These are phyloP conservation scores for Apiospora rasikravindrae DNA, from an alignment of 2,329 filamentous ascomycete species.

Conservation along the genomic window DNA sequence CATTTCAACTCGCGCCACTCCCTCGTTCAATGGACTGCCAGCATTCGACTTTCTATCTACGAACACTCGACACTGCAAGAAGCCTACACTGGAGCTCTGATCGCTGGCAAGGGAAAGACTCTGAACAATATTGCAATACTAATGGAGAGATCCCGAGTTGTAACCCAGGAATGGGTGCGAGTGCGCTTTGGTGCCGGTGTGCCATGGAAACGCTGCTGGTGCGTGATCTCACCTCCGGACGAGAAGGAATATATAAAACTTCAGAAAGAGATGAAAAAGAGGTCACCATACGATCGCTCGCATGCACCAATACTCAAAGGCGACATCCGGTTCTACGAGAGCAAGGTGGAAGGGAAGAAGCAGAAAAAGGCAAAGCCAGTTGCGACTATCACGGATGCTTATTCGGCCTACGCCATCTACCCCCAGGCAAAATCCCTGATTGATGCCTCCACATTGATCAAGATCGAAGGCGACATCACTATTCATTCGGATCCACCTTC, in stretches of 20 bases:
- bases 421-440: slow-evolving; percentile 93
- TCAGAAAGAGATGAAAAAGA: slow-evolving; percentile 82
- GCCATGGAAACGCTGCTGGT: slow-evolving; percentile 96
- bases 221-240: slow-evolving; percentile 88
- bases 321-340: slow-evolving; percentile 93
- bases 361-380: slow-evolving; percentile 91
- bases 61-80: slow-evolving; percentile 94
- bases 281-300: slow-evolving; percentile 80
- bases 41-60: slow-evolving; percentile 91
- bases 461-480: slow-evolving; percentile 89
- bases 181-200: slow-evolving; percentile 96
- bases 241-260: slow-evolving; percentile 89
- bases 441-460: slow-evolving; percentile 91
- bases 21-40: slow-evolving; percentile 93
- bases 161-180: slow-evolving; percentile 89
- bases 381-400: slow-evolving; percentile 88
- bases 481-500: slow-evolving; percentile 82
- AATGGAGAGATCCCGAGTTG: slow-evolving; percentile 79
- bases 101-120: slow-evolving; percentile 89
- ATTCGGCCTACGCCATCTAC: slow-evolving; percentile 93
- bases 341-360: slow-evolving; percentile 74
- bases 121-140: slow-evolving; percentile 91
- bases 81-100: slow-evolving; percentile 93
- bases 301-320: slow-evolving; percentile 74
- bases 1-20: slow-evolving; percentile 97